These are phyloP conservation scores for Lepidium sativum DNA, from an alignment of 345 rosid species.

Conservation along the genomic window DNA sequence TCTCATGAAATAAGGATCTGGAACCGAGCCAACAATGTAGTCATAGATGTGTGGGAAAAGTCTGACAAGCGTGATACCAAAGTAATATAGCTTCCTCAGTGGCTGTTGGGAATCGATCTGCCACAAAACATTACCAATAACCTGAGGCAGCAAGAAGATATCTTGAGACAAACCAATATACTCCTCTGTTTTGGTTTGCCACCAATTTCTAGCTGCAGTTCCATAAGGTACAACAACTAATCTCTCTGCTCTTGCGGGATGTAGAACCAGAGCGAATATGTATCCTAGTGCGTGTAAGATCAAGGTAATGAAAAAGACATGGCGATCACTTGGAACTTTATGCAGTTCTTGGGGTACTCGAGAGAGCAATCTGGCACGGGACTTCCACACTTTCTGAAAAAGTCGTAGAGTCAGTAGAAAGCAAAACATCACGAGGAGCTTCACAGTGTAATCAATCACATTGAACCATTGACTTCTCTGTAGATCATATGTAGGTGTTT, in stretches of 20 bases:
- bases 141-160: slow-evolving; percentile 84
- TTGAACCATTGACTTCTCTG: slow-evolving; percentile 62
- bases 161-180: slow-evolving; percentile 83
- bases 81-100: slow-evolving; percentile 49
- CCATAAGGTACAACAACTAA: slow-evolving; percentile 7
- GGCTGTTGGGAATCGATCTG: slow-evolving; percentile 53
- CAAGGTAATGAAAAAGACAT: slow-evolving; percentile 39
- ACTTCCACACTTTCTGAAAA: slow-evolving; percentile 81
- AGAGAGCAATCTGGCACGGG: slow-evolving; percentile 46
- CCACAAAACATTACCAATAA: slow-evolving; percentile 67
- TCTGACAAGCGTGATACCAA: slow-evolving; percentile 60
- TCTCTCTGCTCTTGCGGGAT: slow-evolving; percentile 33
- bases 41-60: slow-evolving; percentile 80
- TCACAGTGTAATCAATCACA: slow-evolving; percentile 61
- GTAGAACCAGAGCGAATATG: slow-evolving; percentile 38
- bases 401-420: slow-evolving; percentile 71
- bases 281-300: slow-evolving; percentile 51
- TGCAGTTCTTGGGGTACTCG: slow-evolving; percentile 47
- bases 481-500: slow-evolving; percentile 39
- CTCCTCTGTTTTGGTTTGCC: slow-evolving; percentile 74
- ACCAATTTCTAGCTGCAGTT: slow-evolving; percentile 16
- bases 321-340: slow-evolving; percentile 58
- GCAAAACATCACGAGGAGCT: slow-evolving; percentile 62
- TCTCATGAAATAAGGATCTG: slow-evolving; percentile 52
- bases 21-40: slow-evolving; percentile 42